Evolutionary conservation across 441 rosid genomes (phyloP).

Genomic region (Eutrema salsugineum): DNA sequence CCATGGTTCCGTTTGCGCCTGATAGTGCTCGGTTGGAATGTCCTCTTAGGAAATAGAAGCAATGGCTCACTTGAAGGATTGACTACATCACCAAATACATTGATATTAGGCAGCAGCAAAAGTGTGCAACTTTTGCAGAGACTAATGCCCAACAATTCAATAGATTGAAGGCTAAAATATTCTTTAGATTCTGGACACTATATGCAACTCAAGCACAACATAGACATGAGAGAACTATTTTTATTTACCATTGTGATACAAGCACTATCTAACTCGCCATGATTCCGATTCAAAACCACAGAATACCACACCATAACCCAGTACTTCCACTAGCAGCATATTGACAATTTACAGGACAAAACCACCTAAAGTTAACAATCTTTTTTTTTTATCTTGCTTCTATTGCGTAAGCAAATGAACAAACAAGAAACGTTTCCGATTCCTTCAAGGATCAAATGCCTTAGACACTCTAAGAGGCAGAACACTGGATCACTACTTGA

Average conservation of each 20-base stretch:
- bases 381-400: neutral
- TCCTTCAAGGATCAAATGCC: neutral
- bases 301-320: neutral
- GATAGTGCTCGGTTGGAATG: conserved; percentile 83
- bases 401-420: neutral
- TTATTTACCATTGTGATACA: neutral
- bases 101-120: neutral
- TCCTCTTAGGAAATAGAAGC: conserved; percentile 74
- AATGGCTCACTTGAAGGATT: conserved; percentile 69
- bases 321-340: neutral
- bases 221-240: neutral
- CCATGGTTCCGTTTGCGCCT: conserved; percentile 90
- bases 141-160: neutral
- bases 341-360: neutral
- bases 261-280: neutral
- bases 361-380: neutral
- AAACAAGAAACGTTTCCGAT: neutral
- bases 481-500: neutral
- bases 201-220: neutral
- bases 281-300: neutral
- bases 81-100: conserved; percentile 36
- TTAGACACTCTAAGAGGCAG: neutral
- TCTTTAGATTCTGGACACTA: neutral
- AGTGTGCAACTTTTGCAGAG: neutral
- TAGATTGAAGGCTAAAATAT: neutral